These are phyloP conservation scores for Pseudisothecium myosuroides DNA, from an alignment of 225 moss, liverwort and hornwort species.

Conservation along the genomic window DNA sequence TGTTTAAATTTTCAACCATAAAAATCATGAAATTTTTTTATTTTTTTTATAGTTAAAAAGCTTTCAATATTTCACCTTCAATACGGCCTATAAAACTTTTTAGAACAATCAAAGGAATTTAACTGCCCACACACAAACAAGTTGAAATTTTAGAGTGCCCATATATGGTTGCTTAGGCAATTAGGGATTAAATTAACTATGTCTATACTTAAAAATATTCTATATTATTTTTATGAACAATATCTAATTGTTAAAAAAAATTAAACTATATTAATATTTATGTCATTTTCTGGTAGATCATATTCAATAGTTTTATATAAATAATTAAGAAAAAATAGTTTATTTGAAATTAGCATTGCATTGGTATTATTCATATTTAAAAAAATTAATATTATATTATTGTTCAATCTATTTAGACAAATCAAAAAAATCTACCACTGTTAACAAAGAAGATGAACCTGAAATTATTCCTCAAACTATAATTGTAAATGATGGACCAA, in stretches of 20 bases:
- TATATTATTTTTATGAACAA: not conserved
- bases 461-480: not conserved
- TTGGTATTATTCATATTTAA: too few relatives aligned
- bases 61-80: too few relatives aligned
- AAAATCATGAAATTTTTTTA: too few relatives aligned
- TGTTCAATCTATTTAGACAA: not conserved
- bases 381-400: not conserved
- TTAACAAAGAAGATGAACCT: not conserved
- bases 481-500: not conserved
- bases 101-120: too few relatives aligned
- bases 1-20: too few relatives aligned
- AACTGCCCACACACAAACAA: too few relatives aligned
- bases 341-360: not conserved
- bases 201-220: not conserved
- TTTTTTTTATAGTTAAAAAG: too few relatives aligned
- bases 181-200: not conserved
- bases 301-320: too few relatives aligned
- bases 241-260: not conserved
- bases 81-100: too few relatives aligned
- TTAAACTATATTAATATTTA: not conserved
- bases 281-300: too few relatives aligned
- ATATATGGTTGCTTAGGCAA: too few relatives aligned
- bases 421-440: not conserved
- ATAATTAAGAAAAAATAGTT: not conserved
- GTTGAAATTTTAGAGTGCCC: too few relatives aligned